Evolutionary conservation across 352 stramenopile genomes (phyloP).

Genomic region (Pythium diclinum): DNA sequence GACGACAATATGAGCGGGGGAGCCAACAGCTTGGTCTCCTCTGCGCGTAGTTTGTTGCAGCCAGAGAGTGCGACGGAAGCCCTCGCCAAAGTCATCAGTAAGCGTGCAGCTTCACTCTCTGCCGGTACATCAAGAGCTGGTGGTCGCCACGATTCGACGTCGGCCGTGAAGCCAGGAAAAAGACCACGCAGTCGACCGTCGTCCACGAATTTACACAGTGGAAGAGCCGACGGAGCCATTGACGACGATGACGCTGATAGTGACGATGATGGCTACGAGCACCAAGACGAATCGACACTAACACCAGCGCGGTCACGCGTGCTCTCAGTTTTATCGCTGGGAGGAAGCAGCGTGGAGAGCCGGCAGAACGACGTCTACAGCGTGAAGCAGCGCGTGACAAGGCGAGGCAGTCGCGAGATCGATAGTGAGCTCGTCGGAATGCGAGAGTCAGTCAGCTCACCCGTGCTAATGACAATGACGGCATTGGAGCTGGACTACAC

Average conservation of each 20-base stretch:
- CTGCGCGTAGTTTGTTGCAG: conserved; percentile 4
- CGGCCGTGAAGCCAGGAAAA: neutral
- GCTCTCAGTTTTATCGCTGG: conserved; percentile 8
- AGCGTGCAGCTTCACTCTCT: conserved; percentile 11
- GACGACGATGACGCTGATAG: neutral
- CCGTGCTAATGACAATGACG: neutral
- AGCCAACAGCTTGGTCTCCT: neutral
- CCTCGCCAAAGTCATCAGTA: conserved; percentile 16
- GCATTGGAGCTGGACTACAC: neutral
- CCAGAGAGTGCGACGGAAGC: conserved; percentile 18
- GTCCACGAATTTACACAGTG: neutral
- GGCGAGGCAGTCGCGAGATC: neutral
- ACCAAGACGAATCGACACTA: neutral
- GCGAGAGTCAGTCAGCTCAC: conserved; percentile 9
- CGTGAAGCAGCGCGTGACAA: neutral
- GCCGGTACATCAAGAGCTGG: neutral
- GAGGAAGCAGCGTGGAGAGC: conserved; percentile 9
- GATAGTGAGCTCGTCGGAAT: neutral
- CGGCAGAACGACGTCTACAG: neutral
- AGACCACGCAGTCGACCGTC: neutral
- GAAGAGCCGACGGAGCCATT: neutral
- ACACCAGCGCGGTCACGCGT: neutral
- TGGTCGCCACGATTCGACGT: neutral
- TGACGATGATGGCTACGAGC: neutral
- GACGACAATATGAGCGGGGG: neutral